These are phyloP conservation scores for Elaeagnus macrophylla DNA, from an alignment of 306 rosid species.

Conservation along the genomic window DNA sequence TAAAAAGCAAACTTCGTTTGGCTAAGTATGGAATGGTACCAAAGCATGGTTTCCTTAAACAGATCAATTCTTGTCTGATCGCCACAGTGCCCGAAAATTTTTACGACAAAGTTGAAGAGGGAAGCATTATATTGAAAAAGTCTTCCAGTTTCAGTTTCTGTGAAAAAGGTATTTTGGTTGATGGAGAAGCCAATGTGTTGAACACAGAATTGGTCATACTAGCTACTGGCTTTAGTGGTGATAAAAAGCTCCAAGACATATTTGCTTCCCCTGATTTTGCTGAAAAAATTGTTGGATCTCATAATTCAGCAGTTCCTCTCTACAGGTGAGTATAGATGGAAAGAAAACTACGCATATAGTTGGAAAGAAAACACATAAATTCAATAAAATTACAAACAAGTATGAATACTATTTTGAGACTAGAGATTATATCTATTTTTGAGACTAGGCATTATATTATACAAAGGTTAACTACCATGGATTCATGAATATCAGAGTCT, in stretches of 20 bases:
- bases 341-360: no score
- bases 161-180: constrained; percentile 39
- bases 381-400: no score
- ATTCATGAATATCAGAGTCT: no score
- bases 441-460: no score
- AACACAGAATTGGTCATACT: constrained; percentile 47
- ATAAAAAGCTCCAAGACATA: constrained; percentile 45
- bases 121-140: constrained; percentile 50
- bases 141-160: constrained; percentile 37
- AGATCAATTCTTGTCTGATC: constrained; percentile 34
- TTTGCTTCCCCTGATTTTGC: constrained; percentile 42
- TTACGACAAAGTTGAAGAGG: constrained; percentile 50
- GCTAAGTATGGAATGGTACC: constrained; percentile 64
- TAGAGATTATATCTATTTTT: no score
- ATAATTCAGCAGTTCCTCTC: constrained; percentile 31
- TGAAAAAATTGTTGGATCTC: constrained; percentile 31
- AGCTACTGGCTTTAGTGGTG: constrained; percentile 60
- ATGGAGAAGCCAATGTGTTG: constrained; percentile 27
- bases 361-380: no score
- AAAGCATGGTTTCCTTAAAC: constrained; percentile 38
- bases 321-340: constrained; percentile 45
- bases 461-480: no score
- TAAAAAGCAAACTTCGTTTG: constrained; percentile 32
- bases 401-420: no score
- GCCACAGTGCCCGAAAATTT: constrained; percentile 41